phyloP scores from a whole-genome alignment of 139 green algal genomes.

The Micromonas pusilla region DNA sequence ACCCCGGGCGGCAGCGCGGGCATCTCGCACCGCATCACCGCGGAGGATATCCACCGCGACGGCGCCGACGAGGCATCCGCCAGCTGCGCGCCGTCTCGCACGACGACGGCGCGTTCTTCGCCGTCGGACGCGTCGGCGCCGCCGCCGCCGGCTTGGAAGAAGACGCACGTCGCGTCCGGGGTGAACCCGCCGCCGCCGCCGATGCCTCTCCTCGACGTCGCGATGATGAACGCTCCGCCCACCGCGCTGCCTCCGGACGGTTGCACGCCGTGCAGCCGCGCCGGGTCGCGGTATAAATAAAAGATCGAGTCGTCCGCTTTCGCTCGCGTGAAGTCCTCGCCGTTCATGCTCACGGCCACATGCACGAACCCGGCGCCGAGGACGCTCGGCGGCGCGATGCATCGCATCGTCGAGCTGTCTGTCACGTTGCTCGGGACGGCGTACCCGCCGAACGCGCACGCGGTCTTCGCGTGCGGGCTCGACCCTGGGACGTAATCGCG shows the following conservation, averaged over 20 bases:
- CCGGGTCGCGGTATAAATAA: neutral
- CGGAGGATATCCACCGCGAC: neutral
- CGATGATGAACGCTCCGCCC: neutral
- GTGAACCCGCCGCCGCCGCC: neutral
- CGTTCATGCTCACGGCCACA: conserved; percentile 6
- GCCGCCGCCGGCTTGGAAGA: neutral
- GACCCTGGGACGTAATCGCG: neutral
- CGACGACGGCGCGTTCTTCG: neutral
- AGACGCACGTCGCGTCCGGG: neutral
- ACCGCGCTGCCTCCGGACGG: neutral
- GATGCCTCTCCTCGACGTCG: too few species aligned
- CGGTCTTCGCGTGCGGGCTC: neutral
- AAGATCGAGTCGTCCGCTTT: neutral
- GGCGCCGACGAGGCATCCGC: neutral
- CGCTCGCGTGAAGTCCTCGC: neutral
- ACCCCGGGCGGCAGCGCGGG: neutral
- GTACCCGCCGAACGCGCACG: neutral
- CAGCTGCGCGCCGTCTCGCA: too few species aligned
- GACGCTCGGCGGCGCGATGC: neutral
- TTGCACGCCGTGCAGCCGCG: neutral
- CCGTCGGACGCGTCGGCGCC: neutral
- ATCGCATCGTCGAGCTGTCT: neutral
- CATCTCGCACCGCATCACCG: conserved; percentile 9
- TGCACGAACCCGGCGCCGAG: neutral
- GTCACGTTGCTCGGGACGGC: neutral